phyloP scores from a whole-genome alignment of 192 early-diverging fungal genomes.

The Backusella parvicylindrica region DNA sequence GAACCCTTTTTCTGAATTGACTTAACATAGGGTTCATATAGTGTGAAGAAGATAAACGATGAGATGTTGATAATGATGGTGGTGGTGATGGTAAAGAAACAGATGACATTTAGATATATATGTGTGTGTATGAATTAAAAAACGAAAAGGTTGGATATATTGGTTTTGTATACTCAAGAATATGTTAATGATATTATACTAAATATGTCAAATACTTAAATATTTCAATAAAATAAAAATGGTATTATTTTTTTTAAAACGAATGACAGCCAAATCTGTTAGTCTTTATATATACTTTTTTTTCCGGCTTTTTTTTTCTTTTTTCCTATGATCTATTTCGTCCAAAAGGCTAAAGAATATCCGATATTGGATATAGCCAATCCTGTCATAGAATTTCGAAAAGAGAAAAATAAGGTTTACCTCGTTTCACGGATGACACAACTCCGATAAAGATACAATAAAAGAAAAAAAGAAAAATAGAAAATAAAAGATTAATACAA shows the following conservation, averaged over 20 bases:
- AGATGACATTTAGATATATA: not conserved
- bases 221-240: no score
- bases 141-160: not conserved
- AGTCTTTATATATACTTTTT: not conserved
- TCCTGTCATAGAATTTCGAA: not conserved
- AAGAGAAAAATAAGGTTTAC: not conserved
- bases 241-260: not conserved
- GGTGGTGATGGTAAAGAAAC: not conserved
- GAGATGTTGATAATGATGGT: not conserved
- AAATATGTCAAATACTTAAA: not conserved
- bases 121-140: not conserved
- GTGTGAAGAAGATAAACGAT: not conserved
- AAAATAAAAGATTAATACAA: not conserved
- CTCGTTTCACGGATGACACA: not conserved
- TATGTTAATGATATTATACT: not conserved
- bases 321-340: not conserved
- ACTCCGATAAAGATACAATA: not conserved
- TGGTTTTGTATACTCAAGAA: not conserved
- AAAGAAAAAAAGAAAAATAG: not conserved
- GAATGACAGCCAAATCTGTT: not conserved
- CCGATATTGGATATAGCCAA: not conserved
- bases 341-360: not conserved
- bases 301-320: not conserved
- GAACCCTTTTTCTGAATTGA: constrained; percentile 7
- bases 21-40: not conserved